Evolutionary conservation across 2,329 filamentous ascomycete genomes (phyloP).

Genomic region (Pseudogymnoascus sp.): DNA sequence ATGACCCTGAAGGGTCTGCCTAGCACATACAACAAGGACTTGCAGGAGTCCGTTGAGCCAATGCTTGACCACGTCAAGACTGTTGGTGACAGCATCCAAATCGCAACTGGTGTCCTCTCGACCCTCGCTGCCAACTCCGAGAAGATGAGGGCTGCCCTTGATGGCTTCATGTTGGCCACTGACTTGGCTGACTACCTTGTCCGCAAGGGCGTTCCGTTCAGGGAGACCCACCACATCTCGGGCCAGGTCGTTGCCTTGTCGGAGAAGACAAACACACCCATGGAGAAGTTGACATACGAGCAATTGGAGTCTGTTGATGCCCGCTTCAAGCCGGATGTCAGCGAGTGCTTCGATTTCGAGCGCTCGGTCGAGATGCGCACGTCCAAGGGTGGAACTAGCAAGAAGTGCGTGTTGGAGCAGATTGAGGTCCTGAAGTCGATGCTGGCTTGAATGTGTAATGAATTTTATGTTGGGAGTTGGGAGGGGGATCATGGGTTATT

Average conservation of each 20-base stretch:
- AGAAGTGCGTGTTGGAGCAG: constrained; percentile 55
- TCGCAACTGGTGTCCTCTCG: constrained; percentile 70
- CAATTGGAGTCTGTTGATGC: constrained; percentile 60
- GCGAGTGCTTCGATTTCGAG: constrained; percentile 69
- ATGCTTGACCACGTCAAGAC: constrained; percentile 79
- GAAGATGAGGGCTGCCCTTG: constrained; percentile 70
- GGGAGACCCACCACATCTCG: constrained; percentile 71
- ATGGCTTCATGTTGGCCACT: constrained; percentile 74
- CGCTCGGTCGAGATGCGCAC: constrained; percentile 71
- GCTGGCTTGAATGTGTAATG: constrained; percentile 19
- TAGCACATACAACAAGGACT: constrained; percentile 81
- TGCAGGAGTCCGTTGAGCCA: constrained; percentile 80
- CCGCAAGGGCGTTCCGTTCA: constrained; percentile 62
- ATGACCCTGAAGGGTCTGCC: constrained; percentile 64
- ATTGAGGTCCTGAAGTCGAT: constrained; percentile 41
- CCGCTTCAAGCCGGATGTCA: constrained; percentile 63
- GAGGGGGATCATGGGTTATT: neutral
- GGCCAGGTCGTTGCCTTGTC: constrained; percentile 64
- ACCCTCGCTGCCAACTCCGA: constrained; percentile 62
- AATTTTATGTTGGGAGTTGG: constrained; percentile 6
- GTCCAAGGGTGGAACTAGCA: constrained; percentile 71
- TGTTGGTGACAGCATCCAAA: constrained; percentile 69
- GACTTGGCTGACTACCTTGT: constrained; percentile 59
- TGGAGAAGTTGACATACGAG: constrained; percentile 59
- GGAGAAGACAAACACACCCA: constrained; percentile 55